A percentile compares a stretch with the other conserved stretches of the same genome.
Evolutionary conservation across 805 yeast genomes (phyloP).

Genomic region (Kuraishia cidri): DNA sequence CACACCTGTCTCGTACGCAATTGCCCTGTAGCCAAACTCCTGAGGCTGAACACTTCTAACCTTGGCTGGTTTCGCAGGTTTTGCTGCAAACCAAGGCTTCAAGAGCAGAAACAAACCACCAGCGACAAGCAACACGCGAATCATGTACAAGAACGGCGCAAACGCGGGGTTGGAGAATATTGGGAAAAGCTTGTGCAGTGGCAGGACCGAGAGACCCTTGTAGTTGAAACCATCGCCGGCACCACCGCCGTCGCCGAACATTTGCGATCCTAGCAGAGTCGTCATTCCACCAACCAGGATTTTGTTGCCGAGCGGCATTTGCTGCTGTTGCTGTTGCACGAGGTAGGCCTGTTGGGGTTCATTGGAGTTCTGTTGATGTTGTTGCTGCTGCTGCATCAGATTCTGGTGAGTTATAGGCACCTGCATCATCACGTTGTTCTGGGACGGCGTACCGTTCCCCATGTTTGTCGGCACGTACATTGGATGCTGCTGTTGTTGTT

Average conservation of each 20-base stretch:
- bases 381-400: slow-evolving; percentile 5
- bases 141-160: slow-evolving; percentile 5
- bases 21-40: neutral
- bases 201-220: slow-evolving; percentile 16
- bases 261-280: slow-evolving; percentile 20
- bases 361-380: slow-evolving; percentile 1
- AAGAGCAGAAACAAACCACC: slow-evolving; percentile 11
- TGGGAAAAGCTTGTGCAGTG: slow-evolving; percentile 14
- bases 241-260: slow-evolving; percentile 7
- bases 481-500: slow-evolving; percentile 1
- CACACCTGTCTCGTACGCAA: neutral
- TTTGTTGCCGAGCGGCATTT: slow-evolving; percentile 14
- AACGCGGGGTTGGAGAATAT: slow-evolving; percentile 9
- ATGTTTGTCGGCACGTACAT: slow-evolving; percentile 2
- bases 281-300: slow-evolving; percentile 24
- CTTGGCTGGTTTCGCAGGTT: neutral
- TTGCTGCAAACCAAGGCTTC: slow-evolving; percentile 6
- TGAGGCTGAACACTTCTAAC: neutral
- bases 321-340: slow-evolving; percentile 5
- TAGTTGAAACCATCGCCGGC: slow-evolving; percentile 6
- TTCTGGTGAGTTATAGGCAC: neutral
- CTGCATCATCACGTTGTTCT: too few species aligned
- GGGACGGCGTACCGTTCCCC: too few species aligned
- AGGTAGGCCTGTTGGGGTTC: slow-evolving; percentile 5
- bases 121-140: slow-evolving; percentile 10